phyloP scores from a whole-genome alignment of 495 filamentous ascomycete species.

The Hypoxylon crocopeplum region DNA sequence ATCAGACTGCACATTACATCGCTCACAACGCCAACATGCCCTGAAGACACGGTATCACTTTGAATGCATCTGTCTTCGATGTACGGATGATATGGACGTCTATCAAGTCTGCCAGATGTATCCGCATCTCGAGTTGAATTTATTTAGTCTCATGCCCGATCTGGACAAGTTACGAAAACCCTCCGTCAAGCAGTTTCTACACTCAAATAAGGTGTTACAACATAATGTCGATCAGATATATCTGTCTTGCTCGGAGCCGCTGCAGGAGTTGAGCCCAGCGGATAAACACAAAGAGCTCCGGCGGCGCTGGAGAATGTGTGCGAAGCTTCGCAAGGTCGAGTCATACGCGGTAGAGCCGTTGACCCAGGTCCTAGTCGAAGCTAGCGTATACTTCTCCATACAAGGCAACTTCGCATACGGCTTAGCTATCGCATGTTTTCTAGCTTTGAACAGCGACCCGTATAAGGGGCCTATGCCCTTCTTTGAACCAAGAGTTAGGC shows the following conservation, averaged over 20 bases:
- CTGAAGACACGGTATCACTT: constrained; percentile 52
- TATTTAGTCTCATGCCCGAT: constrained; percentile 40
- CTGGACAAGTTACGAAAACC: constrained; percentile 36
- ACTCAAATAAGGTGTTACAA: constrained; percentile 7
- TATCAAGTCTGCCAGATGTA: constrained; percentile 50
- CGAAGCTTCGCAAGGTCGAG: constrained; percentile 42
- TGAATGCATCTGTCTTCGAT: constrained; percentile 49
- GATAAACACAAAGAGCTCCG: constrained; percentile 25
- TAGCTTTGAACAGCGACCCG: constrained; percentile 46
- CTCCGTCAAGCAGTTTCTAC: constrained; percentile 7
- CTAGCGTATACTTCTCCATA: constrained; percentile 34
- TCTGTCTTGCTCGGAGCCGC: constrained; percentile 7
- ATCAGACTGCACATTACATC: constrained; percentile 45
- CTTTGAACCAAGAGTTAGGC: constrained; percentile 44
- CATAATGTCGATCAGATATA: constrained; percentile 24
- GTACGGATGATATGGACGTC: constrained; percentile 50
- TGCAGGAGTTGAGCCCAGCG: background rate
- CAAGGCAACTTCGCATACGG: constrained; percentile 39
- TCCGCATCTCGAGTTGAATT: constrained; percentile 48
- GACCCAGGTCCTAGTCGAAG: constrained; percentile 34
- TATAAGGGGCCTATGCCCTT: constrained; percentile 49
- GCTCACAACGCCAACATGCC: constrained; percentile 38
- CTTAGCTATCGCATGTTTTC: constrained; percentile 47
- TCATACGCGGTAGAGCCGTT: constrained; percentile 54
- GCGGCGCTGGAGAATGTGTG: constrained; percentile 45